Base-by-base conservation (phyloP, 2,329 filamentous ascomycete species). In the Alternaria sp. region DNA sequence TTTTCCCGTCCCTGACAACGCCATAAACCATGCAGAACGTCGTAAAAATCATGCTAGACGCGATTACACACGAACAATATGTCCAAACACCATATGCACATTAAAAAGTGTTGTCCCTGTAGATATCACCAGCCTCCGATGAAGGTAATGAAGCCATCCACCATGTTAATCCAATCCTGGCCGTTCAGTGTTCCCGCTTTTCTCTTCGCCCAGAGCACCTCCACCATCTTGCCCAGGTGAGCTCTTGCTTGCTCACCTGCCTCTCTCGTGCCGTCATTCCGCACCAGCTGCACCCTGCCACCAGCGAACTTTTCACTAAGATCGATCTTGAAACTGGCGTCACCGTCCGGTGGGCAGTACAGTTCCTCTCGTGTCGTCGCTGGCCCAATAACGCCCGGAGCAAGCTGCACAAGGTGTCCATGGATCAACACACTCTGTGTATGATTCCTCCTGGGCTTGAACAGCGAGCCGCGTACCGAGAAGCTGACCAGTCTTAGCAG, bases 241-340 rank as follows among this genome's bases (percentile, higher is more conserved):
- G 43, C 44, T 12, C 65, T 61, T 10, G 72, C 76, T 57, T 64
- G 63, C 56, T 75, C 70, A 3, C 71, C 77, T 10, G 73, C 74
- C 34, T 71, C 68, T n/a, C 45, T 52, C 3, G 70, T 74, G 10
- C 77, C 77, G 48, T 79, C 76, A 44, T 77, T 77, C 51, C 76
- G 57, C 44, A 75, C 63, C 27, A 79, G 49, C 52, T 70, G 63
- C 5, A 79, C 77, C 32, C 62, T 66, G 0, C 77, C 77, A 6
- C 75, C 73, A 1, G 54, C 32, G 36, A 62, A 74, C 67, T 78
- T 77, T 62, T 79, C 77, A 51, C 76, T 78, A 20, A 79, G 58
- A 32, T 79, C 75, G 34, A 79, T 75, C 34, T 59, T 68, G 64
- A 78, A 79, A 27, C 73, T 77, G 10, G 77, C 77, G 49, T 79